Conservation (phyloP, 805 yeast species). For the Saccharomyces paradoxus region DNA sequence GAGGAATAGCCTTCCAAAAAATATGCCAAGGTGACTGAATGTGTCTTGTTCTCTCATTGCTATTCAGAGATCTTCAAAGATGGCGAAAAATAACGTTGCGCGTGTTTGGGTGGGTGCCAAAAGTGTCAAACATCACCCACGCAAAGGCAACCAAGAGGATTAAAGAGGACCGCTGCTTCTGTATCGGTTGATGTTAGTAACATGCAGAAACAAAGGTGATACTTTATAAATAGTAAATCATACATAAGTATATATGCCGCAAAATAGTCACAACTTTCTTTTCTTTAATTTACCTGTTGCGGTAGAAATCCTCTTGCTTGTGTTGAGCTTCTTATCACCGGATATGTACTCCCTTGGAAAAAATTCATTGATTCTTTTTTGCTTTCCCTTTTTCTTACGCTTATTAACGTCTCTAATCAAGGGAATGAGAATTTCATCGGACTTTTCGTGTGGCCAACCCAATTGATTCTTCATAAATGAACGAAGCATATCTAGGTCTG, state of each 20-base stretch:
- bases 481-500: constrained; percentile 73
- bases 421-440: constrained; percentile 81
- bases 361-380: constrained; percentile 56
- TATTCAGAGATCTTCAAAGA: neutral
- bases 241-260: neutral
- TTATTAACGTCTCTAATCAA: constrained; percentile 71
- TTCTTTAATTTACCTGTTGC: constrained; percentile 46
- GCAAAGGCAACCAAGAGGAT: neutral
- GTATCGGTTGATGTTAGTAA: neutral
- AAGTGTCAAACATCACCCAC: neutral
- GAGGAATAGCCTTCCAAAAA: neutral
- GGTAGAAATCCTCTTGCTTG: constrained; percentile 54
- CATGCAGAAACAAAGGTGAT: neutral
- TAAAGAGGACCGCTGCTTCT: neutral
- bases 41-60: neutral
- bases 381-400: constrained; percentile 46
- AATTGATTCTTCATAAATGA: constrained; percentile 58
- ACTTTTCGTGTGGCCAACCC: constrained; percentile 70
- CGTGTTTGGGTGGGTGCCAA: neutral
- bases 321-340: constrained; percentile 37
- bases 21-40: neutral
- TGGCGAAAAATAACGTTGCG: neutral
- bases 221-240: neutral
- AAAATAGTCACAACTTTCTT: constrained; percentile 13
- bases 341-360: constrained; percentile 53